These are phyloP conservation scores for Camillea tinctor DNA, from an alignment of 2,329 filamentous ascomycete genomes.

Conservation along the genomic window DNA sequence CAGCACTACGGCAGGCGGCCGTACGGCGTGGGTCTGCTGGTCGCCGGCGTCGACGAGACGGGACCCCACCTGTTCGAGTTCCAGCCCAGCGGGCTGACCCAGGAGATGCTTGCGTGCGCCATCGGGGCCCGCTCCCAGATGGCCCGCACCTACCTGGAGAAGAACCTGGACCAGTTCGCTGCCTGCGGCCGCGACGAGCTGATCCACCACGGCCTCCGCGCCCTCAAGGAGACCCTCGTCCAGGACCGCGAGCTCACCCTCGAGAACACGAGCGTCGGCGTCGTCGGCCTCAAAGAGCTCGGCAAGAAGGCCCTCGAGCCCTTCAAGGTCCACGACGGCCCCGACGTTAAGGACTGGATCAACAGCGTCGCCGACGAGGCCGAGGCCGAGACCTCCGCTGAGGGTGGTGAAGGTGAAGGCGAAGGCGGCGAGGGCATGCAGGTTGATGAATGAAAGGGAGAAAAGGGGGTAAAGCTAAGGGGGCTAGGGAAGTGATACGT, in stretches of 20 bases:
- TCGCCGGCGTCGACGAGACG: slow-evolving; percentile 89
- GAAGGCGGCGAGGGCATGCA: slow-evolving; percentile 44
- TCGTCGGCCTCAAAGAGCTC: slow-evolving; percentile 65
- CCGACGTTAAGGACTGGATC: slow-evolving; percentile 82
- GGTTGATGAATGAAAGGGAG: slow-evolving; percentile 39
- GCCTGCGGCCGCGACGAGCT: slow-evolving; percentile 77
- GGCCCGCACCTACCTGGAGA: slow-evolving; percentile 94
- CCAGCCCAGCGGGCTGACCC: slow-evolving; percentile 91
- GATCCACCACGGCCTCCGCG: slow-evolving; percentile 84
- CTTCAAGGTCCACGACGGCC: slow-evolving; percentile 89
- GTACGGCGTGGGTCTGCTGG: slow-evolving; percentile 90
- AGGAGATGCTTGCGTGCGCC: slow-evolving; percentile 95
- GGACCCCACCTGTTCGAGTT: slow-evolving; percentile 98
- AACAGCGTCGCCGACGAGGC: slow-evolving; percentile 65
- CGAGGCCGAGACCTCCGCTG: slow-evolving; percentile 38
- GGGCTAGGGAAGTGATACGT: slow-evolving; percentile 13
- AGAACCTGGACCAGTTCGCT: slow-evolving; percentile 82
- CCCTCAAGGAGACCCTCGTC: slow-evolving; percentile 90
- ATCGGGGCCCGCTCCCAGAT: slow-evolving; percentile 97
- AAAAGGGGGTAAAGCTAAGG: slow-evolving; percentile 40
- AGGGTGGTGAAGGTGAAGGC: slow-evolving; percentile 39
- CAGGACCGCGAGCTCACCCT: slow-evolving; percentile 98
- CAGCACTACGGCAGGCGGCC: slow-evolving; percentile 96
- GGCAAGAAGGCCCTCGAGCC: slow-evolving; percentile 64
- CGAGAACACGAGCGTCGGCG: slow-evolving; percentile 90